Evolutionary conservation across 2,329 filamentous ascomycete genomes (phyloP).

Genomic region (Bertia moriformis): DNA sequence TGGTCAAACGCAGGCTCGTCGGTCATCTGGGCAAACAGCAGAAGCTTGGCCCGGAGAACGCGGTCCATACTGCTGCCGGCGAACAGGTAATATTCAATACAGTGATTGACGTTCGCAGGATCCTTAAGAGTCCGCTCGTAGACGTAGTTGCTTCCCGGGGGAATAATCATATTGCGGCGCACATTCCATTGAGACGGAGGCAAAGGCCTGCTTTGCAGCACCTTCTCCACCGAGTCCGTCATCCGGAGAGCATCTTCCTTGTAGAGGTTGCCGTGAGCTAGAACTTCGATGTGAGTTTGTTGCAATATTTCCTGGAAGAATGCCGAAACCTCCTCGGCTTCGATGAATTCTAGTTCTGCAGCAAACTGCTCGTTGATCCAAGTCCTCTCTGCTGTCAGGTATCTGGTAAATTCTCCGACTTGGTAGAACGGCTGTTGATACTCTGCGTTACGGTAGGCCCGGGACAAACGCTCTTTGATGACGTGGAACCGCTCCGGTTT

Average conservation of each 20-base stretch:
- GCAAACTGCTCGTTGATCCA: conserved; percentile 47
- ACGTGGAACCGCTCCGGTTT: conserved; percentile 51
- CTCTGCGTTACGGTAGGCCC: conserved; percentile 45
- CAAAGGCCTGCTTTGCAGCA: conserved; percentile 36
- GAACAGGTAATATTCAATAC: conserved; percentile 35
- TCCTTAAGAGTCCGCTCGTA: conserved; percentile 47
- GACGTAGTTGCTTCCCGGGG: conserved; percentile 42
- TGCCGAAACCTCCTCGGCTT: conserved; percentile 35
- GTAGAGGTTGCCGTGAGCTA: conserved; percentile 56
- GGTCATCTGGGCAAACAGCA: conserved; percentile 48
- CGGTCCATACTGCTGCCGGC: conserved; percentile 31
- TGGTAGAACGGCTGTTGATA: conserved; percentile 52
- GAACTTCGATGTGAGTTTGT: conserved; percentile 48
- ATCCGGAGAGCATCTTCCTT: conserved; percentile 54
- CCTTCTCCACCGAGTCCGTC: conserved; percentile 43
- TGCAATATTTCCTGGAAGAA: conserved; percentile 46
- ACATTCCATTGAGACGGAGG: conserved; percentile 43
- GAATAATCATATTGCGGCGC: conserved; percentile 40
- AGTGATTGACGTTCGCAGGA: conserved; percentile 46
- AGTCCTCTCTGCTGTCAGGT: conserved; percentile 38
- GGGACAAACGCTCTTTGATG: conserved; percentile 43
- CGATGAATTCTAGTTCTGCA: conserved; percentile 39
- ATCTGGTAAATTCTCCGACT: conserved; percentile 43
- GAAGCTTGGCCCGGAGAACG: conserved; percentile 35
- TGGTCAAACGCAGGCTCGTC: conserved; percentile 49